These are phyloP conservation scores for Coriolopsis trogii DNA, from an alignment of 1,284 basidiomycete species.

Conservation along the genomic window DNA sequence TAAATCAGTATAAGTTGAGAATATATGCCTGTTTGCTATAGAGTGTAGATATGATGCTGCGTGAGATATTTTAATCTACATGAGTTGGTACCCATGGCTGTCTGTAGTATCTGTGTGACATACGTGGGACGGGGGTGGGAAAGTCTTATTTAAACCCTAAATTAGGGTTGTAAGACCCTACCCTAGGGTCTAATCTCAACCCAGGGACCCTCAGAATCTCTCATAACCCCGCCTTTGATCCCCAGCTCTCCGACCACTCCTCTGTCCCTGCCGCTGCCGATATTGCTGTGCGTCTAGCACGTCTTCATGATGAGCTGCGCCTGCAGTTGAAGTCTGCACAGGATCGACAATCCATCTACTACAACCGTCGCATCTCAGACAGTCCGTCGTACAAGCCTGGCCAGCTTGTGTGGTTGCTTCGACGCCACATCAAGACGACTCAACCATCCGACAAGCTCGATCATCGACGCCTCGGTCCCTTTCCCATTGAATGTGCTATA, in stretches of 20 bases:
- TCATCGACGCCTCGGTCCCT: conserved; percentile 42
- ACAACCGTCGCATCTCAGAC: conserved; percentile 24
- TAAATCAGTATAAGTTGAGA: too few species aligned
- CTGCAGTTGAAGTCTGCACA: conserved; percentile 33
- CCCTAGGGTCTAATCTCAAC: too few species aligned
- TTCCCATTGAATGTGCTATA: conserved; percentile 30
- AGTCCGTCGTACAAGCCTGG: conserved; percentile 33
- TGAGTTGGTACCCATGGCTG: too few species aligned
- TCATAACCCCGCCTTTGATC: conserved; percentile 34
- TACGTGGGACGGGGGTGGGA: too few species aligned
- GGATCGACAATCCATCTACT: conserved; percentile 27
- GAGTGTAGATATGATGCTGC: too few species aligned
- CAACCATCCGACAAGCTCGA: conserved; percentile 45
- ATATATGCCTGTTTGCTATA: too few species aligned
- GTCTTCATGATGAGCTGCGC: conserved; percentile 32
- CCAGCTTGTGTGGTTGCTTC: conserved; percentile 40
- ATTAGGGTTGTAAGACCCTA: too few species aligned
- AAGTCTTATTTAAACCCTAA: too few species aligned
- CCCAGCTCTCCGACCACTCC: conserved; percentile 24
- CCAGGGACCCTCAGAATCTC: too few species aligned
- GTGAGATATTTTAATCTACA: too few species aligned
- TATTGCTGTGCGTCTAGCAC: conserved; percentile 19
- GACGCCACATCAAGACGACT: conserved; percentile 39
- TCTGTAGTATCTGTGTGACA: too few species aligned
- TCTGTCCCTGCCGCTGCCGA: conserved; percentile 13